Percentiles rank a stretch among this genome's conserved stretches.
These are phyloP conservation scores for Fusarium hainanense DNA, from an alignment of 2,329 filamentous ascomycete species.

Conservation along the genomic window DNA sequence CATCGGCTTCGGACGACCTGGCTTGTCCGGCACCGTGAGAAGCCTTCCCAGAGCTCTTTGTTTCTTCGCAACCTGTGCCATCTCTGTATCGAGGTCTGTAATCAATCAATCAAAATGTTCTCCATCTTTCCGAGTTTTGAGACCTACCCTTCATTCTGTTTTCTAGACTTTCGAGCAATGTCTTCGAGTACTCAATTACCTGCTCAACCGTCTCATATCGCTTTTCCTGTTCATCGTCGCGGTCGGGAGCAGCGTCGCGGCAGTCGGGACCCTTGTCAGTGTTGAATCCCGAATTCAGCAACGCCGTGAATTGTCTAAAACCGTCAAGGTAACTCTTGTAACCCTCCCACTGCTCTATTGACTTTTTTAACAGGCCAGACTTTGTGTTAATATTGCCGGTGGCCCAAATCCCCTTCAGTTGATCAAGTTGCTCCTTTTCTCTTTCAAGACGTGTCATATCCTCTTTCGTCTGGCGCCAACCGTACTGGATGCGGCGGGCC, in stretches of 20 bases:
- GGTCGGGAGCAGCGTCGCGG: too few species aligned
- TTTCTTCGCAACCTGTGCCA: constrained; percentile 50
- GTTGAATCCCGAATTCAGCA: constrained; percentile 54
- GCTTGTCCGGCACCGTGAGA: constrained; percentile 54
- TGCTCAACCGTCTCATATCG: constrained; percentile 48
- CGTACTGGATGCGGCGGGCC: constrained; percentile 58
- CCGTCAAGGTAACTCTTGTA: constrained; percentile 53
- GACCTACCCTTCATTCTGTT: constrained; percentile 51
- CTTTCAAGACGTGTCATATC: constrained; percentile 40
- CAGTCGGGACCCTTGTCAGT: constrained; percentile 52
- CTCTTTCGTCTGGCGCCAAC: constrained; percentile 50
- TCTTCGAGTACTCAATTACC: constrained; percentile 50
- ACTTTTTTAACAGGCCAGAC: constrained; percentile 47
- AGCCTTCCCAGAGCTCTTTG: constrained; percentile 54
- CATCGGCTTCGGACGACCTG: constrained; percentile 52
- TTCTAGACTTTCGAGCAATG: constrained; percentile 51
- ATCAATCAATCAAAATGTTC: constrained; percentile 22
- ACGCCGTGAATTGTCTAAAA: constrained; percentile 51
- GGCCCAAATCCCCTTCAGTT: constrained; percentile 46
- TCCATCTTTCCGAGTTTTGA: not conserved
- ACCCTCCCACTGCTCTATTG: constrained; percentile 48
- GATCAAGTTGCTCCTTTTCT: constrained; percentile 45
- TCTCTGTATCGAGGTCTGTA: constrained; percentile 47
- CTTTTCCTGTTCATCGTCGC: constrained; percentile 49
- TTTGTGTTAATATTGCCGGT: constrained; percentile 44